phyloP scores from a whole-genome alignment of 805 yeast species.

The Komagataella pseudopastoris region DNA sequence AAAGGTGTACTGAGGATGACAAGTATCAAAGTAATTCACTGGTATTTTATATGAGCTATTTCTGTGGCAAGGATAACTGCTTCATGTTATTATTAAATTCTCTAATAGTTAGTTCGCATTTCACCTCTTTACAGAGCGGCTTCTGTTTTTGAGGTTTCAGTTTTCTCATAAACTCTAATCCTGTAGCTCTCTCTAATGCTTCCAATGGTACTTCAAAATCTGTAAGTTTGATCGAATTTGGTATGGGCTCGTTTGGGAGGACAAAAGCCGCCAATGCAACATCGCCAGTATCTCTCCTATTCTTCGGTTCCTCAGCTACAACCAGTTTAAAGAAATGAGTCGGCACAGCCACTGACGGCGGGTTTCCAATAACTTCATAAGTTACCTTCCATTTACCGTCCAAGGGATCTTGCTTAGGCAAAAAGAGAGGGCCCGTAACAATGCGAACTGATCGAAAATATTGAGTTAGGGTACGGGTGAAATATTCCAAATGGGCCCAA shows the following conservation, averaged over 20 bases:
- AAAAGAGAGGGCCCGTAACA: constrained; percentile 86
- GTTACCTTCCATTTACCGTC: constrained; percentile 80
- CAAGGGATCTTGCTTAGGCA: constrained; percentile 56
- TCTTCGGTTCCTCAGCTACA: constrained; percentile 57
- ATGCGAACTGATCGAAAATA: constrained; percentile 66
- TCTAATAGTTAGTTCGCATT: constrained; percentile 69
- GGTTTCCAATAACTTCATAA: constrained; percentile 92
- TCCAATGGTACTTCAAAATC: constrained; percentile 81
- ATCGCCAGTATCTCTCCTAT: constrained; percentile 19
- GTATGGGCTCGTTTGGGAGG: constrained; percentile 73
- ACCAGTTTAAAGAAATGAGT: constrained; percentile 90
- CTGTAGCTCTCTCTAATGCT: constrained; percentile 78
- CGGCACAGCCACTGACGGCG: constrained; percentile 94
- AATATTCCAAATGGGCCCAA: constrained; percentile 95
- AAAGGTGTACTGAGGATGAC: no score
- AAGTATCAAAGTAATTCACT: neutral
- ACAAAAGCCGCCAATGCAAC: constrained; percentile 87
- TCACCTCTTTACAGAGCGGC: constrained; percentile 67
- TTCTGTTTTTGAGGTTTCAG: constrained; percentile 43
- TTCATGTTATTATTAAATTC: constrained; percentile 47
- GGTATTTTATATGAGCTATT: constrained; percentile 2
- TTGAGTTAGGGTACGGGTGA: constrained; percentile 64
- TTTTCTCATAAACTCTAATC: constrained; percentile 65
- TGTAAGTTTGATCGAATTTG: constrained; percentile 56
- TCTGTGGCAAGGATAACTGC: constrained; percentile 12